Conservation (phyloP, 805 yeast genomes). For the Cephaloascus albidus region DNA sequence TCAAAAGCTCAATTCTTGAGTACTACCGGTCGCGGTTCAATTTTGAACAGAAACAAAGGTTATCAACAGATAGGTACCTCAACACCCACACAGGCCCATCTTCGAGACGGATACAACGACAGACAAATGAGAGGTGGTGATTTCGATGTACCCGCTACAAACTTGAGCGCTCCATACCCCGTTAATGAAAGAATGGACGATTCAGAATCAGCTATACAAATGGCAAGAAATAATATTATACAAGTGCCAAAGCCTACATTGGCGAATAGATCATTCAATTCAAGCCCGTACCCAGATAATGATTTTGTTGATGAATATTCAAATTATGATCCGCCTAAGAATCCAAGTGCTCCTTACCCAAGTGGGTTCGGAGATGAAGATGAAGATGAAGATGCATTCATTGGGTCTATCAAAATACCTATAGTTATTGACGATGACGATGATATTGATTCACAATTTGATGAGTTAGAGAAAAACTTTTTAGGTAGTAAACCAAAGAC, state of each 20-base stretch:
- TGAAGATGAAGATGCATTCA: background rate
- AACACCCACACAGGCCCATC: background rate
- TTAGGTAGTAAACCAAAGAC: background rate
- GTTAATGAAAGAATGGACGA: background rate
- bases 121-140: background rate
- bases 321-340: background rate
- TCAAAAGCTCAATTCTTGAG: background rate
- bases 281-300: background rate
- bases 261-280: background rate
- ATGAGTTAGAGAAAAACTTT: background rate
- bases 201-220: background rate
- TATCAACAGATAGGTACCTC: background rate
- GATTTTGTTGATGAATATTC: background rate
- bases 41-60: background rate
- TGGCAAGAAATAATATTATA: background rate
- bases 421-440: background rate
- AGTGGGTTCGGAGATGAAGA: background rate
- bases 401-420: background rate
- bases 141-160: background rate
- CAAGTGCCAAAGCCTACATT: background rate
- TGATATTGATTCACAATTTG: background rate
- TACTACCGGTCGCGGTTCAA: background rate
- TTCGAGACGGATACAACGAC: background rate
- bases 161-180: background rate
- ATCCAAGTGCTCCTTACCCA: background rate